Base-by-base conservation (phyloP, 2,329 filamentous ascomycete genomes). In the Penicillium sp. region DNA sequence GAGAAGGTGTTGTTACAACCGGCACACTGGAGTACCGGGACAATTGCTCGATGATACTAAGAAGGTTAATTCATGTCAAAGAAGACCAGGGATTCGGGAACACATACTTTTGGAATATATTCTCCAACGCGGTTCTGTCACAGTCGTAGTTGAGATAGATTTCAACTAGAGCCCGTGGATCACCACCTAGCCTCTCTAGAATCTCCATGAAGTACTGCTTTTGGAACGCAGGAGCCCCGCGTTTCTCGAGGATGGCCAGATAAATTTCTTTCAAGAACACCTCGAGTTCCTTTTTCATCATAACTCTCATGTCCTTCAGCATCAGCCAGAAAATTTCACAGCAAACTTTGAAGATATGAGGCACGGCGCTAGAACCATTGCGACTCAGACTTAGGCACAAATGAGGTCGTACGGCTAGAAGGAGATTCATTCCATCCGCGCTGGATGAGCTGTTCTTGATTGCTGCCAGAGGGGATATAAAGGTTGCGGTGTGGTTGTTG, bases 191-290 rank as follows among this genome's bases (percentile, higher is more conserved):
- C 55, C 93, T 83, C 65, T 90, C 89, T 50, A 99, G 81, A 27
- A 99, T 85, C 57, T 86, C 86, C 72, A 99, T 84, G 62, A 97
- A 94, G 68, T 93, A 91, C 52, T 94, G 84, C 74, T 97, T 99
- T 70, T 99, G 94, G 57, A 91, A 91, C 10, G 88, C 77, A 4
- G 93, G 93, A 0, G 93, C 91, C 56, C 86, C 92, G 60, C 88
- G 86, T 72, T 93, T 89, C 47, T 96, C 93, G 37, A 99, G 78
- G 40, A 97, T 90, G 0, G 92, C 88, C 6, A 99, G 79, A 69
- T 99, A 99, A 31, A 99, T 95, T 69, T 99, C 94, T 70, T 97
- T 97, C 56, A 99, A 76, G 69, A 99, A 97, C 0, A 99, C 93
- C 72, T 97, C 94, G 52, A 99, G 89, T 70, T 99, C 94, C 83